Evolutionary conservation across 2,329 filamentous ascomycete species (phyloP).

Genomic region (Nigrospora oryzae): DNA sequence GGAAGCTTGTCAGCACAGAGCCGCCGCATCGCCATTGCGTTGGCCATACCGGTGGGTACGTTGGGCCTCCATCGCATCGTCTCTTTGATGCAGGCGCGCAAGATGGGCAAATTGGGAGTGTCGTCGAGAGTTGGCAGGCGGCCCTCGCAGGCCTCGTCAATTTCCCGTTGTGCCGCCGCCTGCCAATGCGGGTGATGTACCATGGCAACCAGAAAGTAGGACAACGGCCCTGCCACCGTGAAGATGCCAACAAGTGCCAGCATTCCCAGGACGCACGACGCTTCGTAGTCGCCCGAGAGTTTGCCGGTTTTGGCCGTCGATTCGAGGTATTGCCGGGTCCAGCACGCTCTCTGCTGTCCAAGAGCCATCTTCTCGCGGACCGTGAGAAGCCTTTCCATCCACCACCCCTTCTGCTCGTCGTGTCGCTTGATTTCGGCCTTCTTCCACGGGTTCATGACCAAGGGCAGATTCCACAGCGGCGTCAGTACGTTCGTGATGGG

Average conservation of each 20-base stretch:
- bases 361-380: conserved; percentile 28
- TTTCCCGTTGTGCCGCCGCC: conserved; percentile 31
- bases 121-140: conserved; percentile 33
- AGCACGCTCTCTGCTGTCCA: conserved; percentile 29
- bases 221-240: conserved; percentile 25
- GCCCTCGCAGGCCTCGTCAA: conserved; percentile 32
- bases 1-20: conserved; percentile 5
- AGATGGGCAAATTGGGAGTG: conserved; percentile 28
- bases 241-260: conserved; percentile 27
- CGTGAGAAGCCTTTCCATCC: conserved; percentile 34
- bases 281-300: conserved; percentile 20
- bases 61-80: conserved; percentile 36
- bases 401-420: conserved; percentile 43
- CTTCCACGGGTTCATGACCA: conserved; percentile 44
- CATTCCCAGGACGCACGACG: conserved; percentile 25
- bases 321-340: conserved; percentile 32
- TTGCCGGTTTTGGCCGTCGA: conserved; percentile 18
- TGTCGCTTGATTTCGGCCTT: conserved; percentile 41
- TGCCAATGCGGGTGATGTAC: conserved; percentile 39
- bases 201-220: conserved; percentile 32
- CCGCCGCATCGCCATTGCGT: background rate
- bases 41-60: conserved; percentile 26
- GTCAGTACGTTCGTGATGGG: conserved; percentile 49
- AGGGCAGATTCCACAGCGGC: conserved; percentile 43
- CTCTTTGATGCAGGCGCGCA: conserved; percentile 37